Percentiles rank a stretch among this genome's conserved stretches.
Evolutionary conservation across 805 yeast genomes (phyloP).

Genomic region (Scheffersomyces spartinae): DNA sequence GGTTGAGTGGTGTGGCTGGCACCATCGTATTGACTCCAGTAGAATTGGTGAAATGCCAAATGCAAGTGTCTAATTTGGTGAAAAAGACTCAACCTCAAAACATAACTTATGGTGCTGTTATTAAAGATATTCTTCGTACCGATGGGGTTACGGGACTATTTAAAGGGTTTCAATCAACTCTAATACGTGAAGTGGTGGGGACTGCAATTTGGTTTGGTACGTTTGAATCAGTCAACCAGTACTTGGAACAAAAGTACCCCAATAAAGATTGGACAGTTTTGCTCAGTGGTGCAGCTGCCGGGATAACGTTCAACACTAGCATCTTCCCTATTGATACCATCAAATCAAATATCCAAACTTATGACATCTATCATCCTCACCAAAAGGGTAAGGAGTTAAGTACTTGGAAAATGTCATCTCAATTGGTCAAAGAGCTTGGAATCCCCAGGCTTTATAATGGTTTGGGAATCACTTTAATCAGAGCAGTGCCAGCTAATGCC

Average conservation of each 20-base stretch:
- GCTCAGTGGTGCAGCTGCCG: constrained; percentile 78
- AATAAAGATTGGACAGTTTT: constrained; percentile 6
- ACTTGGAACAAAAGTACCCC: constrained; percentile 17
- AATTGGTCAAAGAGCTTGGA: constrained; percentile 38
- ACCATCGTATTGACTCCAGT: constrained; percentile 82
- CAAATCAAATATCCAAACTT: constrained; percentile 76
- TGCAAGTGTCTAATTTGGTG: constrained; percentile 50
- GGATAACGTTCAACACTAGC: constrained; percentile 67
- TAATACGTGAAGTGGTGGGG: constrained; percentile 77
- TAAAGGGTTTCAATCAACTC: constrained; percentile 78
- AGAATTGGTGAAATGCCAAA: constrained; percentile 79
- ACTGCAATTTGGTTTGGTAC: constrained; percentile 93
- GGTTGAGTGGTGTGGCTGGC: constrained; percentile 70
- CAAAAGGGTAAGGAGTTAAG: constrained; percentile 15
- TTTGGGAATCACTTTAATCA: constrained; percentile 63
- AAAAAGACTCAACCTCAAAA: constrained; percentile 6
- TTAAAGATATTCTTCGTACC: constrained; percentile 26
- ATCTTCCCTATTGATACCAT: constrained; percentile 87
- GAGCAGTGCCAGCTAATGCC: constrained; percentile 89
- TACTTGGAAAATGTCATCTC: constrained; percentile 30
- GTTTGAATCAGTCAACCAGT: constrained; percentile 45
- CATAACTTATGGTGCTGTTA: constrained; percentile 19
- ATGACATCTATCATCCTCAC: constrained; percentile 16
- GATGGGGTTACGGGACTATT: constrained; percentile 69
- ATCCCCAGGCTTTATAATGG: constrained; percentile 71